Evolutionary conservation across 2,329 filamentous ascomycete genomes (phyloP).

Genomic region (Diplodia corticola): DNA sequence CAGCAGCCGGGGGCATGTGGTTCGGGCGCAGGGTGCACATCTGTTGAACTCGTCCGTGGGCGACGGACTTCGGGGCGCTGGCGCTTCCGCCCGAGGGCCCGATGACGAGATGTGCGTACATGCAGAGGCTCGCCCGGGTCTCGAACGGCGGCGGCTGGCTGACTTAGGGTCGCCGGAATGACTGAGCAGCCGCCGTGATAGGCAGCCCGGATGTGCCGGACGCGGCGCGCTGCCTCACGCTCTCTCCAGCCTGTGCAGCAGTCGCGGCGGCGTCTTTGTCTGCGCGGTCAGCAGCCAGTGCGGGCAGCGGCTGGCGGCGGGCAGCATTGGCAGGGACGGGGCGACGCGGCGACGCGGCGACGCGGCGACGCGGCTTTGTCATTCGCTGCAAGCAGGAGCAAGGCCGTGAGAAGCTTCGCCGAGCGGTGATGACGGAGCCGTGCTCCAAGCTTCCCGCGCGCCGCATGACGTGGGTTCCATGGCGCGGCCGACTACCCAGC

Average conservation of each 20-base stretch:
- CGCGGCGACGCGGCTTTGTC: background rate
- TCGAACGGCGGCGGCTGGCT: background rate
- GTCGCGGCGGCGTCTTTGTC: background rate
- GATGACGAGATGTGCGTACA: conserved; percentile 1
- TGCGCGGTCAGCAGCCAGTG: background rate
- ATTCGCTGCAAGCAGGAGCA: background rate
- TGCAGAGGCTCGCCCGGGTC: background rate
- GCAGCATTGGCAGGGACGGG: conserved; percentile 3
- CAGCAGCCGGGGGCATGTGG: background rate
- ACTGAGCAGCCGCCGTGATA: background rate
- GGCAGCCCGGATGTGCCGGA: conserved; percentile 8
- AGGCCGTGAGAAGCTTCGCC: conserved; percentile 12
- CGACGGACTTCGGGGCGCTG: conserved; percentile 1
- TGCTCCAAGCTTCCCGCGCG: conserved; percentile 11
- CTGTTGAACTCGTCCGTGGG: background rate
- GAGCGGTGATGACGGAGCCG: background rate
- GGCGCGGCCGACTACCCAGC: background rate
- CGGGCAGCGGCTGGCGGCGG: background rate
- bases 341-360: background rate
- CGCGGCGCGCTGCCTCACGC: background rate
- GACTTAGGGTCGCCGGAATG: background rate
- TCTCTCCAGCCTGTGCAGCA: too few species aligned
- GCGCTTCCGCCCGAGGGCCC: background rate
- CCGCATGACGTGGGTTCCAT: conserved; percentile 8
- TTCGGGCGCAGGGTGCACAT: background rate